Evolutionary conservation across 75 land plant genomes (phyloP).

Genomic region (Pinus taeda): DNA sequence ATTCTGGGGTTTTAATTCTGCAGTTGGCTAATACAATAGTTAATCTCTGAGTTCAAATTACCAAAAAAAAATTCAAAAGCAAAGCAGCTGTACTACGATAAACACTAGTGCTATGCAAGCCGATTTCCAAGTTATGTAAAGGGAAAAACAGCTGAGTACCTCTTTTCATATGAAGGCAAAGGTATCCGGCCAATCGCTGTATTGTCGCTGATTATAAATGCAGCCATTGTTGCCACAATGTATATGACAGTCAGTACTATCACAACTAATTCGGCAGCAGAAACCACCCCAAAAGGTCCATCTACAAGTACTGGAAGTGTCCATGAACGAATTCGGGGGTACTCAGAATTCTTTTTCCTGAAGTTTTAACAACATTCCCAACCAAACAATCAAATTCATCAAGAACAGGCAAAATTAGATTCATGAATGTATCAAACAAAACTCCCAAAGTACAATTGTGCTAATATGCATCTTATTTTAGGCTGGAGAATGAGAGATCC

Average conservation of each 20-base stretch:
- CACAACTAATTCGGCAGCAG: slow-evolving; percentile 75
- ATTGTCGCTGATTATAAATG: slow-evolving; percentile 22
- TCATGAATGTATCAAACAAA: neutral
- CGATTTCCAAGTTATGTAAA: neutral
- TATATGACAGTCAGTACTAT: slow-evolving; percentile 50
- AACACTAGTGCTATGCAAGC: neutral
- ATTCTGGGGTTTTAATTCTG: neutral
- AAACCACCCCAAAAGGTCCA: slow-evolving; percentile 86
- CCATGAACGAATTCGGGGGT: slow-evolving; percentile 51
- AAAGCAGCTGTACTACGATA: neutral
- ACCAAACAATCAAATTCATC: too few species aligned
- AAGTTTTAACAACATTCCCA: too few species aligned
- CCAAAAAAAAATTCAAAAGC: neutral
- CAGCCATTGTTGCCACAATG: slow-evolving; percentile 49
- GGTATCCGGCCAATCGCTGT: slow-evolving; percentile 5
- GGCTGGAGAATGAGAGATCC: neutral
- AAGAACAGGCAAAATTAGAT: neutral
- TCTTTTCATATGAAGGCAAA: slow-evolving; percentile 12
- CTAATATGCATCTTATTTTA: neutral
- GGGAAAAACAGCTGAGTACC: slow-evolving; percentile 15
- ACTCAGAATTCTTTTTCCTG: slow-evolving; percentile 3
- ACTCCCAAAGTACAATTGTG: neutral
- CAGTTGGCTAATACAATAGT: too few species aligned
- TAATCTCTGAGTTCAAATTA: neutral
- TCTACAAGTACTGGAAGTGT: slow-evolving; percentile 71